Evolutionary conservation across 805 yeast species (phyloP).

Genomic region (Lipomyces yamadae): DNA sequence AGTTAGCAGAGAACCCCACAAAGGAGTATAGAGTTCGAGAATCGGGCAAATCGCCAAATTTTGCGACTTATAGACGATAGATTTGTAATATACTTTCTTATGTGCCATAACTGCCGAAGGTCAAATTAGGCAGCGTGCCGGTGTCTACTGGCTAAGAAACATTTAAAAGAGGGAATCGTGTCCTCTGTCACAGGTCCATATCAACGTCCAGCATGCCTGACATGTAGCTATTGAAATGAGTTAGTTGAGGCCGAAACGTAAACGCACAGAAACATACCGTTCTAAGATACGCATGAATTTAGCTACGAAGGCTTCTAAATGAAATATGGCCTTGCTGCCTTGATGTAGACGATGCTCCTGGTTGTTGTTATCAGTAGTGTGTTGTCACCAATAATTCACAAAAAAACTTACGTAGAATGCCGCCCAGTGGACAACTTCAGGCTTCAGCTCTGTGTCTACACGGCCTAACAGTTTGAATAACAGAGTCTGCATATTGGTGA

Average conservation of each 20-base stretch:
- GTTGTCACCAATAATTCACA: background rate
- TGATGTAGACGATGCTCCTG: conserved; percentile 81
- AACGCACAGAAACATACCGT: conserved; percentile 17
- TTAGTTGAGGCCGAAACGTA: background rate
- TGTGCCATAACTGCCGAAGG: background rate
- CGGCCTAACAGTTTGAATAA: conserved; percentile 46
- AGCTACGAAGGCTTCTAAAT: conserved; percentile 92
- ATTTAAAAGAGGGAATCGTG: background rate
- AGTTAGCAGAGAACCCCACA: conserved; percentile 64
- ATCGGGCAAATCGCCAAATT: conserved; percentile 48
- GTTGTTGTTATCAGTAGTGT: conserved; percentile 42
- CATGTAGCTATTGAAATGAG: background rate
- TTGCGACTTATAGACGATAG: conserved; percentile 18
- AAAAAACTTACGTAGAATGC: conserved; percentile 32
- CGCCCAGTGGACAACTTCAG: conserved; percentile 42
- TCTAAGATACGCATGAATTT: conserved; percentile 80
- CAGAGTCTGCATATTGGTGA: conserved; percentile 47
- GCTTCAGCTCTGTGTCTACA: conserved; percentile 39
- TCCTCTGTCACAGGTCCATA: background rate
- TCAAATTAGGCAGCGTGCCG: background rate
- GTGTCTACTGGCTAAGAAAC: too few relatives aligned
- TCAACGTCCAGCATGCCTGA: background rate
- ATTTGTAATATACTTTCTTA: background rate
- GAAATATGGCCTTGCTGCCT: conserved; percentile 90
- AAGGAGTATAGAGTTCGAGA: conserved; percentile 63